Conservation (phyloP, 2,329 filamentous ascomycete species). For the Gyromitra esculenta region DNA sequence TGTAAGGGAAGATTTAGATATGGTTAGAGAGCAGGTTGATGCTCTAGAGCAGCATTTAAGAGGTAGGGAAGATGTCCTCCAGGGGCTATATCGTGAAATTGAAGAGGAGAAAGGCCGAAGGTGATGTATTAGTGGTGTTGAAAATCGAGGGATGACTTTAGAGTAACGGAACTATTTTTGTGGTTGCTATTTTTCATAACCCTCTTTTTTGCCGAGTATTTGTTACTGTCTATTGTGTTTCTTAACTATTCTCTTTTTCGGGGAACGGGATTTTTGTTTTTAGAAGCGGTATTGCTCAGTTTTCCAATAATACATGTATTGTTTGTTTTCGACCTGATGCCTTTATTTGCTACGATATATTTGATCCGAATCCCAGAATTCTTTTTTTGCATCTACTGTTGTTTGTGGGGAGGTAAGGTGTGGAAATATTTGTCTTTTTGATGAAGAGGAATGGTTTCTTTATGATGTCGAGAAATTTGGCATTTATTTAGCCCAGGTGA, state of each 20-base stretch:
- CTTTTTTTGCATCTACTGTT: not conserved
- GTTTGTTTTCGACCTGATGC: not conserved
- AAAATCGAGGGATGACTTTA: constrained; percentile 12
- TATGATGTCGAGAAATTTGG: not conserved
- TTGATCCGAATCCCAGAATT: not conserved
- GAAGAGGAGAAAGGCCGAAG: constrained; percentile 76
- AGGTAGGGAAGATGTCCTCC: constrained; percentile 77
- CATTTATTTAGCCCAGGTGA: not conserved
- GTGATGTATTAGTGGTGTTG: constrained; percentile 30
- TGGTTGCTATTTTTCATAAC: not conserved
- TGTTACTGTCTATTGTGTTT: constrained; percentile 23
- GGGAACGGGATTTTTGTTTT: constrained; percentile 19
- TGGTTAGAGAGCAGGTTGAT: constrained; percentile 93
- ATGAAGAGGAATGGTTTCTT: no score
- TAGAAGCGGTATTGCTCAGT: constrained; percentile 1
- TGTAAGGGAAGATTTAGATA: constrained; percentile 83
- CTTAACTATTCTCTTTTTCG: not conserved
- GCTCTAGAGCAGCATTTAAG: constrained; percentile 84
- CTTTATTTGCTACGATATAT: not conserved
- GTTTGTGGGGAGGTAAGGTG: not conserved
- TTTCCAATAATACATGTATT: not conserved
- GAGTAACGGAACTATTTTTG: constrained; percentile 1
- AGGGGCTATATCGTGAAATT: constrained; percentile 81
- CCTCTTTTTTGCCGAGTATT: not conserved
- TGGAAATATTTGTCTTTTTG: not conserved